Evolutionary conservation across 495 filamentous ascomycete genomes (phyloP).

Genomic region (Talaromyces adpressus): DNA sequence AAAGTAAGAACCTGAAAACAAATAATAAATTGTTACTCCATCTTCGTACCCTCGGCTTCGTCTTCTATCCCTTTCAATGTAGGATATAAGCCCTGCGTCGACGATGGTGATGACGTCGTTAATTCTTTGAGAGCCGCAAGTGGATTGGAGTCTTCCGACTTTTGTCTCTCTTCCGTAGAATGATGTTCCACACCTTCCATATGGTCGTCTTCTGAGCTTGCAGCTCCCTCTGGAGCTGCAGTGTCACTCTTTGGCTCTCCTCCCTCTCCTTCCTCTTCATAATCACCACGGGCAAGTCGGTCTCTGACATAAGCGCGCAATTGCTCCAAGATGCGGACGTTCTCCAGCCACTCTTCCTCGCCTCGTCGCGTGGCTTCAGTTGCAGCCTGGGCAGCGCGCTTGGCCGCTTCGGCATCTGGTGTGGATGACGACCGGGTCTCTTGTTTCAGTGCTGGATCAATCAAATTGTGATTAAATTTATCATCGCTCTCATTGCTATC

Average conservation of each 20-base stretch:
- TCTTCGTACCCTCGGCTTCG: slow-evolving; percentile 31
- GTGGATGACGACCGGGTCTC: slow-evolving; percentile 21
- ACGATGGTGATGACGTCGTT: not conserved
- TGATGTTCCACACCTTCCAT: slow-evolving; percentile 37
- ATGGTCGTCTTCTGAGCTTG: slow-evolving; percentile 11
- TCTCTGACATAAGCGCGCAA: slow-evolving; percentile 62
- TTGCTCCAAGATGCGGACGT: slow-evolving; percentile 71
- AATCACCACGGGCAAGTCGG: slow-evolving; percentile 57
- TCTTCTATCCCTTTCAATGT: slow-evolving; percentile 36
- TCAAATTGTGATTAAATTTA: slow-evolving; percentile 41
- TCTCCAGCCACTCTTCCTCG: slow-evolving; percentile 76
- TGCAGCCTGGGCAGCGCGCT: slow-evolving; percentile 37
- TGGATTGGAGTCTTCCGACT: slow-evolving; percentile 5
- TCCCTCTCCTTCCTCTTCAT: slow-evolving; percentile 32
- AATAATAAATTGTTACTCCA: slow-evolving; percentile 13
- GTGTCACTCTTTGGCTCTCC: not conserved
- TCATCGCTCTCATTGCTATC: slow-evolving; percentile 31
- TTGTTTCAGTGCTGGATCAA: slow-evolving; percentile 46
- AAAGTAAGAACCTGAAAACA: not conserved
- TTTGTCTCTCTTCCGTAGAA: not conserved
- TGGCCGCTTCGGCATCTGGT: slow-evolving; percentile 33
- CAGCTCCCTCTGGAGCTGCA: not conserved
- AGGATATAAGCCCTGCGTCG: slow-evolving; percentile 33
- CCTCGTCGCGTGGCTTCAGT: slow-evolving; percentile 40
- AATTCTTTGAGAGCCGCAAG: not conserved